phyloP scores from a whole-genome alignment of 129 eudicot species.

The Chrysanthemum seticuspe region DNA sequence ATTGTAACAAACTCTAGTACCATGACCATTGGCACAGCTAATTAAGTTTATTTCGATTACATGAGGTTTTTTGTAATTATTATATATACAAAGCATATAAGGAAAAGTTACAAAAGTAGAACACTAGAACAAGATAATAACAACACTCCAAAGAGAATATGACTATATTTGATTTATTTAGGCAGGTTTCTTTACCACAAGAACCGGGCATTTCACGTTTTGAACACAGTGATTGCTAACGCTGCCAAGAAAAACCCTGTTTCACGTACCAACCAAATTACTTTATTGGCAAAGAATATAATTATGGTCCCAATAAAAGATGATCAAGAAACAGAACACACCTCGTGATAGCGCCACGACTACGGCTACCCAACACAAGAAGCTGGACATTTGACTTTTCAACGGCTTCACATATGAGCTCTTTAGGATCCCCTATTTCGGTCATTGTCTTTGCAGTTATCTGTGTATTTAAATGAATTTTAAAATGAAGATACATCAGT shows the following conservation, averaged over 20 bases:
- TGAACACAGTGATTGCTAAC: constrained; percentile 65
- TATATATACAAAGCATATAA: constrained; percentile 6
- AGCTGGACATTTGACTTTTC: constrained; percentile 45
- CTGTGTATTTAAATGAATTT: constrained; percentile 24
- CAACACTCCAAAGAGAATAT: background rate
- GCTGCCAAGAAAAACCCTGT: constrained; percentile 70
- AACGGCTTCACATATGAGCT: constrained; percentile 55
- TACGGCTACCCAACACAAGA: constrained; percentile 68
- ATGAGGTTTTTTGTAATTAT: constrained; percentile 5
- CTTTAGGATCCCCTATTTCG: constrained; percentile 66
- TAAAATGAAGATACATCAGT: no score
- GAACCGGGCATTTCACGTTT: constrained; percentile 62
- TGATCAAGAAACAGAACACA: constrained; percentile 6
- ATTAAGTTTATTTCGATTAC: constrained; percentile 25
- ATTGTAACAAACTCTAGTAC: background rate
- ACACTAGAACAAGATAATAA: constrained; percentile 4
- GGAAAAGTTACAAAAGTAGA: constrained; percentile 1
- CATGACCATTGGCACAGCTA: background rate
- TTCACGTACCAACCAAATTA: constrained; percentile 17
- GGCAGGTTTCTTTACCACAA: constrained; percentile 47
- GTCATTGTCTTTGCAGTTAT: constrained; percentile 47
- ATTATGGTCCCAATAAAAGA: background rate
- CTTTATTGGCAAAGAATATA: background rate
- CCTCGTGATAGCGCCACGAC: constrained; percentile 62
- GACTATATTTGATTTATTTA: constrained; percentile 19